These are phyloP conservation scores for Oidiodendron maius DNA, from an alignment of 495 filamentous ascomycete genomes.

Conservation along the genomic window DNA sequence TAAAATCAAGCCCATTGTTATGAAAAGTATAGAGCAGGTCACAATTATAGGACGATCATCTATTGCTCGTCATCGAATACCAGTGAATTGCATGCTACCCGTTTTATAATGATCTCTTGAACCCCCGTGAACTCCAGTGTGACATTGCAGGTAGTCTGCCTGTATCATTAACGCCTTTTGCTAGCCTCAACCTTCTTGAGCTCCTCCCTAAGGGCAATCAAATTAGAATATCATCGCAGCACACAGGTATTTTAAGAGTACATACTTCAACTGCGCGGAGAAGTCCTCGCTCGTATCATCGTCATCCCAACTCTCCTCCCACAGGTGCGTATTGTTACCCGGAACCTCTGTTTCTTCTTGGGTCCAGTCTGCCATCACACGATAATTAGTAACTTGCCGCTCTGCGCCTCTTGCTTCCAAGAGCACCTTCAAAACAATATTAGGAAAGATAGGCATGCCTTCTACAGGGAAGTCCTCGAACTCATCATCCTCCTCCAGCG, in stretches of 20 bases:
- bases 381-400: neutral
- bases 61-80: slow-evolving; percentile 12
- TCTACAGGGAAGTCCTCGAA: slow-evolving; percentile 99
- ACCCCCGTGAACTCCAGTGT: slow-evolving; percentile 23
- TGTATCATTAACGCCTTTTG: slow-evolving; percentile 42
- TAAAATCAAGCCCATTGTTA: slow-evolving; percentile 13
- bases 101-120: slow-evolving; percentile 14
- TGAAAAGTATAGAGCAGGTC: slow-evolving; percentile 11
- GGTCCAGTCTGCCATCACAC: slow-evolving; percentile 63
- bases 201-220: slow-evolving; percentile 62
- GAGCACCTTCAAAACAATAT: neutral
- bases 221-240: slow-evolving; percentile 8
- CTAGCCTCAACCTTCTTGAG: slow-evolving; percentile 84
- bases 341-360: slow-evolving; percentile 81
- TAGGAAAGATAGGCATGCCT: slow-evolving; percentile 47
- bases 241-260: slow-evolving; percentile 9
- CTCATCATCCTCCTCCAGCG: slow-evolving; percentile 94
- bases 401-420: neutral
- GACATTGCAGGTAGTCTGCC: slow-evolving; percentile 6
- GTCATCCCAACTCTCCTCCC: slow-evolving; percentile 99
- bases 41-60: slow-evolving; percentile 15
- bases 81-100: slow-evolving; percentile 22
- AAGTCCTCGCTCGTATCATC: slow-evolving; percentile 98
- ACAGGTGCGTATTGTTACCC: slow-evolving; percentile 70
- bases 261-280: slow-evolving; percentile 88